These are phyloP conservation scores for Apiospora aurea DNA, from an alignment of 2,329 filamentous ascomycete genomes.

Conservation along the genomic window DNA sequence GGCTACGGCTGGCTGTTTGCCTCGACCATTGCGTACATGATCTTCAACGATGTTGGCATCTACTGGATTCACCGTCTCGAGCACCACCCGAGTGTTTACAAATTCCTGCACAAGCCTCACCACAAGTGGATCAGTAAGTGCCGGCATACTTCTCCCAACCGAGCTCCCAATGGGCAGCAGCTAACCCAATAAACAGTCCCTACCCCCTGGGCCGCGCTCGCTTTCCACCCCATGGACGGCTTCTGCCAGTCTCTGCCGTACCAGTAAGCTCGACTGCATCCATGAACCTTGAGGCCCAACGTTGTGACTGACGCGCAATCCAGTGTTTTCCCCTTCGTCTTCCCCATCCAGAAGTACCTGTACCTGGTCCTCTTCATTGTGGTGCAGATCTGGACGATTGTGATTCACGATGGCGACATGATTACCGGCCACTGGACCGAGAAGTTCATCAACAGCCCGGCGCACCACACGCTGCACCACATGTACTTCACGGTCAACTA, in stretches of 20 bases:
- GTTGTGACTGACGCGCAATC: conserved; percentile 11
- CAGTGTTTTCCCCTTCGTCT: conserved; percentile 53
- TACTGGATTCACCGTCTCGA: conserved; percentile 82
- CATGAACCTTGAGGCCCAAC: background rate
- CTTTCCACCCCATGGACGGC: conserved; percentile 56
- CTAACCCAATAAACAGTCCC: conserved; percentile 43
- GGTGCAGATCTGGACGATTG: conserved; percentile 57
- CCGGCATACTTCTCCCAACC: conserved; percentile 45
- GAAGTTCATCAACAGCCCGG: conserved; percentile 55
- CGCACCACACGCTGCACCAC: conserved; percentile 57
- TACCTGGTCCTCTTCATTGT: conserved; percentile 52
- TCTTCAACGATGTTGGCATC: conserved; percentile 67
- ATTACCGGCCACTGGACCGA: conserved; percentile 55
- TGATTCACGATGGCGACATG: conserved; percentile 59
- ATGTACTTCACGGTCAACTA: conserved; percentile 59
- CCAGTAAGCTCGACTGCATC: conserved; percentile 44
- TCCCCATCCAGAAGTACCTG: conserved; percentile 53
- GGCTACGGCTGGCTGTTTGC: conserved; percentile 48
- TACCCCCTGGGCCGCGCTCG: conserved; percentile 54
- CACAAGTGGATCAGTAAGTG: conserved; percentile 81
- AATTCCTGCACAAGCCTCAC: conserved; percentile 91
- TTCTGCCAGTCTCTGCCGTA: conserved; percentile 55
- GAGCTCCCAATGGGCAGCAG: background rate
- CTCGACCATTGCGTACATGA: conserved; percentile 51
- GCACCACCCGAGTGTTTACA: conserved; percentile 81